Evolutionary conservation across 305 asterid genomes (phyloP), one percentile per base, ranked within the genome.

Genomic region (Coffea humblotiana): DNA sequence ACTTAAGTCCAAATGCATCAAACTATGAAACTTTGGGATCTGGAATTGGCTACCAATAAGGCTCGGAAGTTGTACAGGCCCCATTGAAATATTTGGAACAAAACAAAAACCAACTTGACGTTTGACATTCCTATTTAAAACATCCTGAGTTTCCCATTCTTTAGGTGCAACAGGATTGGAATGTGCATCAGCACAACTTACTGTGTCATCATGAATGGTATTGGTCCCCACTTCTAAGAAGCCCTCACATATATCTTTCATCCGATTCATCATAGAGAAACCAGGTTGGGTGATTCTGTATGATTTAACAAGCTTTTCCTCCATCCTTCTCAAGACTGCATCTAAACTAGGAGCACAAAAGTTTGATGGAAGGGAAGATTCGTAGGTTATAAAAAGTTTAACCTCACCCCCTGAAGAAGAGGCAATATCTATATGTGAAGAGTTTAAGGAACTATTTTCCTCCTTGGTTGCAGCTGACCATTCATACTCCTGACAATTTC

Each of bases 201-300:
- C 86, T 76, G 84, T 81, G 78, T 86, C 88, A 82, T 91, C 87
- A 72, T 85, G 82, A 69, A 45, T 80, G 71, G 85, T 84, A 76
- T 86, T 83, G 81, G 88, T 85, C 88, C 93, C 83, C 77, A 77
- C 74, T 79, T 87, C 85, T 86, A 84, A 79, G 87, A 90, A 79
- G 81, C 85, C 72, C 64, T 80, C 86, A 47, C 92, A 88, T 67
- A 81, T 85, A 83, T 88, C 90, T 58, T 83, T 82, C 94, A 93
- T 86, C 74, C 89, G 78, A 71, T 82, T 77, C 83, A 60, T 72
- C 79, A 82, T 64, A 56, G 90, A 85, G 81, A 84, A 77, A 70
- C 86, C 82, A 25, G 87, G 82, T 66, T 79, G 87, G 79, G 79
- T 75, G 48, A 72, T 79, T 80, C 86, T 72, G 78, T 86, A 82